Evolutionary conservation across 768 basidiomycete genomes (phyloP).

Genomic region (Lactifluus echinatus): DNA sequence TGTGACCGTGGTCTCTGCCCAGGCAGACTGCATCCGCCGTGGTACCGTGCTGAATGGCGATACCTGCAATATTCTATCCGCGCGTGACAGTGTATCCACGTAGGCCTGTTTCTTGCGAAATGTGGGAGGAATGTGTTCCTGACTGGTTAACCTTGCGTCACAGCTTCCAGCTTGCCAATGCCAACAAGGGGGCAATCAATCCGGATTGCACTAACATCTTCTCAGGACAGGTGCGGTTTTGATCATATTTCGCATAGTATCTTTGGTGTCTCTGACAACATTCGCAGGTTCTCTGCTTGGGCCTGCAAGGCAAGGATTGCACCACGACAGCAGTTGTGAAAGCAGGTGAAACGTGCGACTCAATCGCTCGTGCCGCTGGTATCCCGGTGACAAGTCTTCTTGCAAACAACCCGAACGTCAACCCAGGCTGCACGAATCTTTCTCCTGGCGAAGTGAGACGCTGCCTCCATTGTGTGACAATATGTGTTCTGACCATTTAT

Average conservation of each 20-base stretch:
- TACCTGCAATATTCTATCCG: conserved; percentile 49
- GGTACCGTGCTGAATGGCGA: conserved; percentile 45
- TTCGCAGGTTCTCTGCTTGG: conserved; percentile 47
- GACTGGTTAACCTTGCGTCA: background rate
- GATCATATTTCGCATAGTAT: too few relatives aligned
- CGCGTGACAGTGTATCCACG: conserved; percentile 39
- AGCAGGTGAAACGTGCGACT: conserved; percentile 42
- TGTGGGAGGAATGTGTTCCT: background rate
- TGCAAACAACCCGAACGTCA: conserved; percentile 72
- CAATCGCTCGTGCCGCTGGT: conserved; percentile 33
- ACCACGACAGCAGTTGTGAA: conserved; percentile 37
- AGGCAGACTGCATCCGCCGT: conserved; percentile 38
- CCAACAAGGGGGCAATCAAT: conserved; percentile 44
- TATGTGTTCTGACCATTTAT: background rate
- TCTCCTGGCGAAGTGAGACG: conserved; percentile 62
- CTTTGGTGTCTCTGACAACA: background rate
- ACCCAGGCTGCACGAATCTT: conserved; percentile 48
- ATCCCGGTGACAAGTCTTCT: conserved; percentile 41
- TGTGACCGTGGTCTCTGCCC: background rate
- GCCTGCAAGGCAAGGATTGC: conserved; percentile 50
- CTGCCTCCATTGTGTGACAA: background rate
- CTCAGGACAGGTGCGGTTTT: conserved; percentile 35
- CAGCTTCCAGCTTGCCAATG: conserved; percentile 51
- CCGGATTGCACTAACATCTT: conserved; percentile 33
- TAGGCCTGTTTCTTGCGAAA: conserved; percentile 23